phyloP scores from a whole-genome alignment of 345 rosid species.

The Streptanthus diversifolius region DNA sequence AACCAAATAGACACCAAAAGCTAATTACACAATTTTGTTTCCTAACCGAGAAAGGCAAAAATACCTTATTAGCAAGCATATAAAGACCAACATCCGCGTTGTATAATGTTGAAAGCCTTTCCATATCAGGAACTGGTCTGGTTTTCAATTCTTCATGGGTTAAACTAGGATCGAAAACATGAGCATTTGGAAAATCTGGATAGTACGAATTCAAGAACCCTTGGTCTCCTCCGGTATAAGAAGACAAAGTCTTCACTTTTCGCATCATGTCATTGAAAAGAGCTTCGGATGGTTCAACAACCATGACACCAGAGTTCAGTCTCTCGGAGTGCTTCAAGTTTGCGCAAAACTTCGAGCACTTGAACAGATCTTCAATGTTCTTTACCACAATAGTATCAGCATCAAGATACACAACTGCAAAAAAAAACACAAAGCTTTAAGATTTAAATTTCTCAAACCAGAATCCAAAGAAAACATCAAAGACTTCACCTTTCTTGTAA shows the following conservation, averaged over 20 bases:
- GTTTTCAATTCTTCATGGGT: constrained; percentile 51
- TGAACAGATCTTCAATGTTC: constrained; percentile 81
- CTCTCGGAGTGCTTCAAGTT: constrained; percentile 95
- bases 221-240: constrained; percentile 96
- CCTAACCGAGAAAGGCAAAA: background rate
- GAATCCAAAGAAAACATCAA: background rate
- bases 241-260: constrained; percentile 70
- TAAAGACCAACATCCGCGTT: constrained; percentile 98
- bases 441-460: background rate
- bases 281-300: constrained; percentile 77
- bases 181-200: constrained; percentile 74
- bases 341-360: constrained; percentile 81
- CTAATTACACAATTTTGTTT: background rate
- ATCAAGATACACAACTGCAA: constrained; percentile 86
- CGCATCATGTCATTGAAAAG: constrained; percentile 79
- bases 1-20: constrained; percentile 3
- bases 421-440: constrained; percentile 1
- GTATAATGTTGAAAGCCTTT: constrained; percentile 84
- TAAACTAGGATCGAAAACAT: constrained; percentile 69
- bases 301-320: constrained; percentile 97
- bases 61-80: constrained; percentile 98
- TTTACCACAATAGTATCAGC: constrained; percentile 97
- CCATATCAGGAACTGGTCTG: constrained; percentile 71
- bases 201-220: constrained; percentile 87
- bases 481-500: constrained; percentile 67